Percentiles rank a stretch among this genome's conserved stretches.
Evolutionary conservation across 805 yeast species (phyloP).

Genomic region (Pichia occidentalis): DNA sequence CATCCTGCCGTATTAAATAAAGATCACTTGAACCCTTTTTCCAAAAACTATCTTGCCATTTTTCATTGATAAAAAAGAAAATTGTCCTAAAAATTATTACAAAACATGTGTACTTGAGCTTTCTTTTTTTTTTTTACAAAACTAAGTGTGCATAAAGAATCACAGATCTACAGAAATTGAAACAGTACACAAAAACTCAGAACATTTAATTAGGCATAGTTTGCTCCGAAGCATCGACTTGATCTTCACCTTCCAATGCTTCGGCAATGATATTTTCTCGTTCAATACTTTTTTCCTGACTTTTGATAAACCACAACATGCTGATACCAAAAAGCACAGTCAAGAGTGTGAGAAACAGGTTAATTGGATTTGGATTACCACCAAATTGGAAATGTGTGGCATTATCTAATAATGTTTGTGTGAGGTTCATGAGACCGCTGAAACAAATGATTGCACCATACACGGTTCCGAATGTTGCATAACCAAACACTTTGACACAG

Average conservation of each 20-base stretch:
- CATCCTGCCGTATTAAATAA: too few relatives aligned
- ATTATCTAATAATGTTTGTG: constrained; percentile 64
- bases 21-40: too few relatives aligned
- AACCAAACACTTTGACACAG: constrained; percentile 90
- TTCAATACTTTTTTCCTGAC: constrained; percentile 36
- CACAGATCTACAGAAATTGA: too few relatives aligned
- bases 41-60: too few relatives aligned
- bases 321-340: constrained; percentile 48
- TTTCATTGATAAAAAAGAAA: too few relatives aligned
- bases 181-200: background rate
- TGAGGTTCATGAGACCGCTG: constrained; percentile 73
- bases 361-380: constrained; percentile 78
- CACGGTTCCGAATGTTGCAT: constrained; percentile 83
- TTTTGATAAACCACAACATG: constrained; percentile 38
- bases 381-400: constrained; percentile 60
- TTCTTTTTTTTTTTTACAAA: too few relatives aligned
- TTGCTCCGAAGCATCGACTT: background rate
- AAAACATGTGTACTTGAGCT: too few relatives aligned
- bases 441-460: constrained; percentile 81
- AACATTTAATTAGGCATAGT: constrained; percentile 31
- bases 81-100: too few relatives aligned
- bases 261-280: constrained; percentile 53
- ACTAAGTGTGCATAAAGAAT: too few relatives aligned
- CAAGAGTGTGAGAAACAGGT: constrained; percentile 43
- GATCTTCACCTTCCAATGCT: constrained; percentile 52